Evolutionary conservation across 208 protist genomes (phyloP), one percentile per base, ranked within the genome.

Genomic region (Leishmania amazonensis): DNA sequence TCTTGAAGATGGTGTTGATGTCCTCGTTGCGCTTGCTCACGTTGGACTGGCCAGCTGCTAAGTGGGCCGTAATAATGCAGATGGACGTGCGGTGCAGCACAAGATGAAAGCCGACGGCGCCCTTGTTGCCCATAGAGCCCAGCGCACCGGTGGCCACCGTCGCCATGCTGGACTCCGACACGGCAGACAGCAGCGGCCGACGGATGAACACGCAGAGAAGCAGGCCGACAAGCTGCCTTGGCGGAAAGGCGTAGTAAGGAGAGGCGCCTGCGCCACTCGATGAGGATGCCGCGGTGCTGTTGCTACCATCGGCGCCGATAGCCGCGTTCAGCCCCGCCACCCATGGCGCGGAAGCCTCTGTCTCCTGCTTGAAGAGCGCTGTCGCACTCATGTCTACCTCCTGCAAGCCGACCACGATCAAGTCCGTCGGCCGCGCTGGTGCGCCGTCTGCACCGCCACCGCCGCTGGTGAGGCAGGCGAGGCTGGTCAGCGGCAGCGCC

Each of bases 331-430:
- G 70, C 6, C 73, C 93, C 42, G 74, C 75, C 17, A 97, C 75
- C 95, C 95, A 98, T 75, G 94, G 91, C 71, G 81, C 72, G 2
- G 90, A 81, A 4, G 93, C 89, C 81, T 97, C 94, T 17, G 95
- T 98, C 80, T 97, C 94, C 71, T 95, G 91, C 77, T 90, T 91
- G 78, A 96, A 85, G 86, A 98, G 88, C 1, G 96, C 96, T 3
- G 90, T 88, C 24, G 96, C 93, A 62, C 94, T 93, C 96, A 98
- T 98, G 77, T 98, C 96, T 62, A 98, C 86, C 85, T 98, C 95
- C 84, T 98, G 96, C 57, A 98, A 85, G 47, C 90, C 92, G 24
- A 98, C 74, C 38, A 96, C 89, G 49, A 98, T 91, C 11, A 98
- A 53, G 80, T 97, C 95, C 3, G 91, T 87, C 0, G 86, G 87